Evolutionary conservation across 495 filamentous ascomycete species (phyloP).

Genomic region (Penicillium diatomitis): DNA sequence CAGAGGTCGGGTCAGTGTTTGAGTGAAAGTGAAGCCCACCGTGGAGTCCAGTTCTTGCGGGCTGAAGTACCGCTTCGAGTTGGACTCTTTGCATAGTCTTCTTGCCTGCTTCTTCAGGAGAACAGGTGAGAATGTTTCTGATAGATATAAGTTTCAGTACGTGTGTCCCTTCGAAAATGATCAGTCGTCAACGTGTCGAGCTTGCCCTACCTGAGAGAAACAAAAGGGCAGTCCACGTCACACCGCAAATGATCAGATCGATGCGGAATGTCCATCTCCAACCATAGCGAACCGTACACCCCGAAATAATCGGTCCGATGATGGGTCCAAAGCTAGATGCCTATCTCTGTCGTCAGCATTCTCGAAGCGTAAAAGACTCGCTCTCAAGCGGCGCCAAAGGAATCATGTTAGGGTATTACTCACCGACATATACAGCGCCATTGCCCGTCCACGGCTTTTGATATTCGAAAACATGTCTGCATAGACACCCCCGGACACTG

Average conservation of each 20-base stretch:
- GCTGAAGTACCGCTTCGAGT: constrained; percentile 30
- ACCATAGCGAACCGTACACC: constrained; percentile 45
- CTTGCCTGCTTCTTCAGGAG: constrained; percentile 55
- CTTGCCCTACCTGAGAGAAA: constrained; percentile 36
- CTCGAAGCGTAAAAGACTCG: background rate
- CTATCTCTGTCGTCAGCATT: constrained; percentile 22
- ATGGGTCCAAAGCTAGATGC: constrained; percentile 58
- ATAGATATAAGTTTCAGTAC: constrained; percentile 2
- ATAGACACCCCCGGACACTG: constrained; percentile 62
- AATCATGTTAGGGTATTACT: constrained; percentile 13
- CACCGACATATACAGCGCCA: constrained; percentile 65
- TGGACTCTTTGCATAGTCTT: constrained; percentile 52
- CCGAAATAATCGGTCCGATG: constrained; percentile 59
- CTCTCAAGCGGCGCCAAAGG: background rate
- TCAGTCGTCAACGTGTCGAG: background rate
- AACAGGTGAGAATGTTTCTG: constrained; percentile 62
- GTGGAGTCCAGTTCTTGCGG: constrained; percentile 32
- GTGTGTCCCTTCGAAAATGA: background rate
- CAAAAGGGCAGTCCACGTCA: constrained; percentile 31
- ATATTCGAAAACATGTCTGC: constrained; percentile 60
- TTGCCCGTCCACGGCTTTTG: constrained; percentile 52
- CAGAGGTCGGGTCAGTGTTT: constrained; percentile 42
- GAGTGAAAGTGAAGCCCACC: constrained; percentile 27
- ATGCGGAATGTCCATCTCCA: constrained; percentile 64
- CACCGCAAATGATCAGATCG: constrained; percentile 47